Base-by-base conservation (phyloP, 2,329 filamentous ascomycete species). In the Curvularia sp. region DNA sequence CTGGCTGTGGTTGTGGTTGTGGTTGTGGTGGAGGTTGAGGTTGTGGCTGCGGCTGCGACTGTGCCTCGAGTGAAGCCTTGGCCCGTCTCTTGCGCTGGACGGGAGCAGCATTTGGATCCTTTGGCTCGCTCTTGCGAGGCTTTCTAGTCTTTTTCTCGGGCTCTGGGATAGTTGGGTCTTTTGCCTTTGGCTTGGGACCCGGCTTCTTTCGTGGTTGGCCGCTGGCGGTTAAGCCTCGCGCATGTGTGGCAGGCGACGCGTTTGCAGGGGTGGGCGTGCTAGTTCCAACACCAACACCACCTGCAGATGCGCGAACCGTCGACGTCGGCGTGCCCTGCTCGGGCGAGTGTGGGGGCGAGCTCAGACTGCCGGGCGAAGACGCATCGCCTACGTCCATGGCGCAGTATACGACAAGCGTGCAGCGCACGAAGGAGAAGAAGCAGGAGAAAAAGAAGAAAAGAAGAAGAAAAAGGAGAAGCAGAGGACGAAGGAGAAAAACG, bases 11-110 rank as follows among this genome's bases (percentile, higher is more conserved):
- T 2, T 64, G 69, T 60, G 63, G 60, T 62, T 74, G 69, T 61
- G 76, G 69, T 48, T 72, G 30, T 18, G 47, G 30, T 15, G 21
- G 47, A 60, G 76, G 69, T 50, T 72, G 46, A 15, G 46, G 30
- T 21, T 49, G 47, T 7, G 47, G 15, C 34, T 53, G 50, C 18
- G 41, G 28, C 9, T 67, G 71, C 59, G 63, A 60, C 61, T 75
- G 69, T 60, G 76, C 69, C 49, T 73, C 71, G 23, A 73, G 57
- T 28, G 68, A 77, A 55, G 78, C 78, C 64, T 77, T 75, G 43
- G 74, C 77, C 70, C 80, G 74, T 67, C 80, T 80, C 76, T 82
- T 87, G 66, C 84, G 83, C 58, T 82, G 74, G 45, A 74, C 69
- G 30, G 77, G 74, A 3, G 76, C 71, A 34, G 72, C 69, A 70